phyloP scores from a whole-genome alignment of 768 basidiomycete genomes.

The Myochromella boudieri region DNA sequence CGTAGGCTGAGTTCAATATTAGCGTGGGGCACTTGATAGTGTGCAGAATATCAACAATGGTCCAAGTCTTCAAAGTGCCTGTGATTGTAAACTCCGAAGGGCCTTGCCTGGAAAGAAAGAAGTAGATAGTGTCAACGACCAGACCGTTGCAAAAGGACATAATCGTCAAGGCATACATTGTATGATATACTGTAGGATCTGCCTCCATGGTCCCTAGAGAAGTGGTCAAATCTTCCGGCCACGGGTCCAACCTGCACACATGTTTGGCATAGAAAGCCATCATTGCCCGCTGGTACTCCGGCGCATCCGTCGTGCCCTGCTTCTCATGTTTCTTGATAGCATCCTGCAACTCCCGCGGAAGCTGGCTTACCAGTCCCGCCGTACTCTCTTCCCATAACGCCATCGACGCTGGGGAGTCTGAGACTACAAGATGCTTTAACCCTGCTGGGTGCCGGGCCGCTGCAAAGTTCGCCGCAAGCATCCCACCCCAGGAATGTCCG shows the following conservation, averaged over 20 bases:
- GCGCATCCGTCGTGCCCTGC: conserved; percentile 19
- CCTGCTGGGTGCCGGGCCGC: conserved; percentile 36
- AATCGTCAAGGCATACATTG: too few relatives aligned
- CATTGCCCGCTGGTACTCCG: too few relatives aligned
- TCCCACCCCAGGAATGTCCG: conserved; percentile 63
- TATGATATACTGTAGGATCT: conserved; percentile 25
- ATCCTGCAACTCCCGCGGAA: conserved; percentile 17
- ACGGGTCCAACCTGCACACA: too few relatives aligned
- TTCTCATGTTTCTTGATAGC: conserved; percentile 20
- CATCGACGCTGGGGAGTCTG: conserved; percentile 30
- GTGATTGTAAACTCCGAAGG: conserved; percentile 17
- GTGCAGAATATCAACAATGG: conserved; percentile 41
- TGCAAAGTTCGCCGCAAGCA: conserved; percentile 43
- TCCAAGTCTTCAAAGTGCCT: conserved; percentile 38
- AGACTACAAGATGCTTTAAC: conserved; percentile 33
- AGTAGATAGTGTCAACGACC: too few relatives aligned
- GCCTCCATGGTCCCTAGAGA: too few relatives aligned
- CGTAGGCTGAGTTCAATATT: too few relatives aligned
- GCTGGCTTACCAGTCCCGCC: conserved; percentile 8
- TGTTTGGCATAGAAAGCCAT: too few relatives aligned
- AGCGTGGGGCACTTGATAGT: conserved; percentile 39
- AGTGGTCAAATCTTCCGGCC: too few relatives aligned
- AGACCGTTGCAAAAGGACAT: too few relatives aligned
- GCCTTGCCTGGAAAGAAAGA: conserved; percentile 7
- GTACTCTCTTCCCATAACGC: conserved; percentile 24